Evolutionary conservation across 129 eudicot genomes (phyloP).

Genomic region (Tagetes erecta): DNA sequence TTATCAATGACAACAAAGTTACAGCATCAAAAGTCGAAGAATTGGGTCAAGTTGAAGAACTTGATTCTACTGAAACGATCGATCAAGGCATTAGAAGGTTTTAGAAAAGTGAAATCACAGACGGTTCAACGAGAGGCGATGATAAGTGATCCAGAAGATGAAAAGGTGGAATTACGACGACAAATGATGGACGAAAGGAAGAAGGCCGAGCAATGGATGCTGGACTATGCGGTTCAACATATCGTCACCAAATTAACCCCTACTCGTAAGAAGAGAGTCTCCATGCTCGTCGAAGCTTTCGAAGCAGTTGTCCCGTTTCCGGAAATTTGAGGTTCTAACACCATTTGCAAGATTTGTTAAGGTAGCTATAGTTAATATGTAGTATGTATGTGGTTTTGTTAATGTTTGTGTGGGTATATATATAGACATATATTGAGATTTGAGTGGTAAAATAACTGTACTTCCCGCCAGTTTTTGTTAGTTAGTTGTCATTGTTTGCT

Average conservation of each 20-base stretch:
- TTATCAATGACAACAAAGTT: slow-evolving; percentile 5
- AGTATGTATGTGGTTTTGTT: too few species aligned
- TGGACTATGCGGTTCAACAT: slow-evolving; percentile 87
- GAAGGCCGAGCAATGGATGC: slow-evolving; percentile 95
- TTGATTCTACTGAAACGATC: slow-evolving; percentile 65
- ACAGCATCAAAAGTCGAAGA: slow-evolving; percentile 46
- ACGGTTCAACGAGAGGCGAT: slow-evolving; percentile 22
- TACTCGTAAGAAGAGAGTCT: slow-evolving; percentile 75
- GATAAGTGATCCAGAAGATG: slow-evolving; percentile 39
- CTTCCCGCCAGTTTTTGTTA: too few species aligned
- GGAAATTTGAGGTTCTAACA: slow-evolving; percentile 31
- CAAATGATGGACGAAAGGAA: slow-evolving; percentile 72
- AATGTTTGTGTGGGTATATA: not conserved
- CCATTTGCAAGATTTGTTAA: slow-evolving; percentile 11
- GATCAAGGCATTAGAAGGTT: slow-evolving; percentile 65
- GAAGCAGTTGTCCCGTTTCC: slow-evolving; percentile 94
- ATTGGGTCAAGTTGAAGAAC: slow-evolving; percentile 75
- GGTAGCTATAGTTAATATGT: not conserved
- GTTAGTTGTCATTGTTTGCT: too few species aligned
- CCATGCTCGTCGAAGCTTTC: slow-evolving; percentile 97
- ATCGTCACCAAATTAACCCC: slow-evolving; percentile 82
- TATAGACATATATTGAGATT: too few species aligned
- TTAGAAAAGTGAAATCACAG: slow-evolving; percentile 41
- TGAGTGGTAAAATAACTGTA: too few species aligned
- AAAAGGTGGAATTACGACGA: slow-evolving; percentile 50